phyloP scores from a whole-genome alignment of 2,329 filamentous ascomycete species.

The Microsporum ferrugineum region DNA sequence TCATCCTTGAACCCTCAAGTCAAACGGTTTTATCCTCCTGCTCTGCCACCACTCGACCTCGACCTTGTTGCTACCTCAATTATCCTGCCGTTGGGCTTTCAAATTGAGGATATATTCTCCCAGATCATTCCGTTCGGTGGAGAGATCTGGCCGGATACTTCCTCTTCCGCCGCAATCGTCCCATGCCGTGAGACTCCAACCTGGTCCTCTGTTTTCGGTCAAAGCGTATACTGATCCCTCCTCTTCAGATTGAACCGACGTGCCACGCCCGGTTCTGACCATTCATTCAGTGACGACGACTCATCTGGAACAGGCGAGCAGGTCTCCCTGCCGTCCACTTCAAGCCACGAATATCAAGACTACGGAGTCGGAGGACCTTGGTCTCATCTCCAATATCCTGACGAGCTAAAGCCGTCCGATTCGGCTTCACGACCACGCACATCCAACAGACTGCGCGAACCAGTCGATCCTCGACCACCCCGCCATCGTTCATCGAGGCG shows the following conservation, averaged over 20 bases:
- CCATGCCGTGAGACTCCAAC: constrained; percentile 16
- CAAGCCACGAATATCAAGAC: constrained; percentile 30
- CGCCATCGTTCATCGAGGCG: constrained; percentile 30
- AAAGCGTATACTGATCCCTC: no score
- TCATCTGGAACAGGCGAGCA: constrained; percentile 33
- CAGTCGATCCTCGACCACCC: background rate
- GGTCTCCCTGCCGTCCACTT: constrained; percentile 32
- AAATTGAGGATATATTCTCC: constrained; percentile 4
- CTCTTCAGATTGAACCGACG: constrained; percentile 28
- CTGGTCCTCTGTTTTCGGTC: background rate
- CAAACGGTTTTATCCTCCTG: background rate
- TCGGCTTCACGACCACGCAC: constrained; percentile 35
- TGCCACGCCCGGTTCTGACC: constrained; percentile 29
- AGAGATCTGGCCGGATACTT: constrained; percentile 11
- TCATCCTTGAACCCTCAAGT: background rate
- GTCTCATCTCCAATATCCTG: constrained; percentile 32
- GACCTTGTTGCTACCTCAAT: background rate
- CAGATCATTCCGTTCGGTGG: constrained; percentile 6
- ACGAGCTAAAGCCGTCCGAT: constrained; percentile 39
- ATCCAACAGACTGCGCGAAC: constrained; percentile 17
- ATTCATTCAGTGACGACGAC: constrained; percentile 35
- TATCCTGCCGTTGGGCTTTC: background rate
- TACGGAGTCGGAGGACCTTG: constrained; percentile 24
- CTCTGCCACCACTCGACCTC: constrained; percentile 12
- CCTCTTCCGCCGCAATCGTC: constrained; percentile 8